Evolutionary conservation across 371 early-diverging fungal species (phyloP), one percentile per base, ranked within the genome.

Genomic region (Mortierella sp.): DNA sequence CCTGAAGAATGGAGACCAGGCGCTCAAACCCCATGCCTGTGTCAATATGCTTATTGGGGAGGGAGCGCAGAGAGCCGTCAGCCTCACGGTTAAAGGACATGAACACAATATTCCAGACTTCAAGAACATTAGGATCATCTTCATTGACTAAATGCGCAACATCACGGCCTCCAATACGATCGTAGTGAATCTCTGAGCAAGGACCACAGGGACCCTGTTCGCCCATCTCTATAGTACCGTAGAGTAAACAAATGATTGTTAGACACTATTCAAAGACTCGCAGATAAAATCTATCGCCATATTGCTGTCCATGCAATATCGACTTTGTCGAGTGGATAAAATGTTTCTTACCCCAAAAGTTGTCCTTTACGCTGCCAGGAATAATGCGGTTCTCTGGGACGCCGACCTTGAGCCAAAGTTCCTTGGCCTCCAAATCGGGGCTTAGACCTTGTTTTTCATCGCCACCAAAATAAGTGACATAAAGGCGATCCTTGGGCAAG

Each of bases 81-180:
- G 91, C 83, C 84, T 99, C 99, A 77, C 99, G 95, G 91, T 99
- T 98, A 90, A 95, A 99, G 87, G 99, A 96, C 89, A 99, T 99
- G 83, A 99, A 99, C 68, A 99, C 99, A 32, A 99, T 86, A 86
- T 99, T 99, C 99, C 99, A 99, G 82, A 99, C 99, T 87, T 99
- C 99, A 35, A 99, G 85, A 7, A 99, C 99, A 70, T 96, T 94
- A 31, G 99, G 99, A 88, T 99, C 99, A 82, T 99, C 99, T 92
- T 91, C 85, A 87, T 99, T 99, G 68, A 99, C 99, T 43, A 99
- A 88, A 62, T 86, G 78, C 19, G 97, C 87, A 31, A 98, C 99
- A 86, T 99, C 94, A 66, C 99, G 95, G 23, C 93, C 94, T 61
- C 99, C 99, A 71, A 99, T 97, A 69, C 99, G 92, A 87, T 99